phyloP scores from a whole-genome alignment of 1,284 basidiomycete genomes.

The Cryptococcus amylolentus region DNA sequence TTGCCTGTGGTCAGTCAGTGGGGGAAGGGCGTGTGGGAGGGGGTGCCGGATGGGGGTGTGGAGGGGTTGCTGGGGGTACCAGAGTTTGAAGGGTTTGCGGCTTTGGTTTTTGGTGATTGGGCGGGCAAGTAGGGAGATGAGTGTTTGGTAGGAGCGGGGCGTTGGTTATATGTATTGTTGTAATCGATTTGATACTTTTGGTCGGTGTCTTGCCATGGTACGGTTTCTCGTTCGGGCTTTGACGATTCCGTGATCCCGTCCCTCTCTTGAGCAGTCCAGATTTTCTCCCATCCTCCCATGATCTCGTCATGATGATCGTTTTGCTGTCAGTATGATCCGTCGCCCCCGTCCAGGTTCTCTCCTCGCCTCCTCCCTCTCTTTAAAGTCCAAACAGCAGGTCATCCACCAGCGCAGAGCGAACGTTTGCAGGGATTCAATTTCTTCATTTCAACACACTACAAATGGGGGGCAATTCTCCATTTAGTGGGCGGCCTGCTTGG shows the following conservation, averaged over 20 bases:
- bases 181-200: not conserved
- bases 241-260: too few species aligned
- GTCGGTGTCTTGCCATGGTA: not conserved
- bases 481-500: slow-evolving; percentile 18
- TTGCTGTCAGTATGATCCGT: too few species aligned
- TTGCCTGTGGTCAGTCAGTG: slow-evolving; percentile 42
- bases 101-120: slow-evolving; percentile 50
- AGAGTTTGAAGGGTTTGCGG: slow-evolving; percentile 46
- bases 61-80: slow-evolving; percentile 37
- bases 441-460: too few species aligned
- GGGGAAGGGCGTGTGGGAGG: slow-evolving; percentile 47
- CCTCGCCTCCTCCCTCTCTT: too few species aligned
- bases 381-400: too few species aligned
- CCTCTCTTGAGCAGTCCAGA: too few species aligned
- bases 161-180: not conserved
- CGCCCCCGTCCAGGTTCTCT: too few species aligned
- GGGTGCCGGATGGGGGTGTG: slow-evolving; percentile 44
- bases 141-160: not conserved
- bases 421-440: too few species aligned
- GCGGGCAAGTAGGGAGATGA: slow-evolving; percentile 18
- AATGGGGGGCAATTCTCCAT: not conserved
- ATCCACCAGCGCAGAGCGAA: too few species aligned
- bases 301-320: too few species aligned
- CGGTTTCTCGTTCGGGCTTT: too few species aligned
- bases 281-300: too few species aligned